Percentiles rank a stretch among this genome's conserved stretches.
These are phyloP conservation scores for Cryptosporidium bovis DNA, from an alignment of 169 alveolate species.

Conservation along the genomic window DNA sequence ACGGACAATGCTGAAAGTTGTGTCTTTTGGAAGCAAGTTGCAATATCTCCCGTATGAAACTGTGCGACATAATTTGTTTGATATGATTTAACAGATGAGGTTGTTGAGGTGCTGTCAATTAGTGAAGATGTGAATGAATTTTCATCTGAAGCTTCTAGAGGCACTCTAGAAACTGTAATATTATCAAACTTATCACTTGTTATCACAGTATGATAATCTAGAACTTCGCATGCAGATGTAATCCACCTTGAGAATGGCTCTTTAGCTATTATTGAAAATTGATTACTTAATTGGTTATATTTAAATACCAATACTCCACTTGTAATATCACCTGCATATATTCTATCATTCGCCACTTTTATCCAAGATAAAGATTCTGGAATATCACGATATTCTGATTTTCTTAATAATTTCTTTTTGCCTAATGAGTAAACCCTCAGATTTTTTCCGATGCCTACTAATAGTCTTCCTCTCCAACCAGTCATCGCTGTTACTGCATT, in stretches of 20 bases:
- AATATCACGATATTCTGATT: slow-evolving; percentile 92
- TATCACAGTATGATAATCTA: slow-evolving; percentile 95
- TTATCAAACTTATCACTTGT: slow-evolving; percentile 95
- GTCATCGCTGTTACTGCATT: slow-evolving; percentile 38
- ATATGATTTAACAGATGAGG: slow-evolving; percentile 24
- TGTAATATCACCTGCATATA: slow-evolving; percentile 94
- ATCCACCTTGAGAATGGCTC: slow-evolving; percentile 95
- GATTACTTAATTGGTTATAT: slow-evolving; percentile 84
- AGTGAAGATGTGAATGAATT: slow-evolving; percentile 12
- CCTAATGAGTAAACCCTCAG: slow-evolving; percentile 97
- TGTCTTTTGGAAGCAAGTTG: slow-evolving; percentile 93
- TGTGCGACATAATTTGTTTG: slow-evolving; percentile 88
- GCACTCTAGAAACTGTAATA: slow-evolving; percentile 88
- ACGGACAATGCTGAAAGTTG: slow-evolving; percentile 88
- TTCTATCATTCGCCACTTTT: slow-evolving; percentile 87
- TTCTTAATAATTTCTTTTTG: slow-evolving; percentile 94
- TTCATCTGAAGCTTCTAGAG: slow-evolving; percentile 75
- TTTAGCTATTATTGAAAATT: slow-evolving; percentile 86
- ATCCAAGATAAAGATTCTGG: slow-evolving; percentile 86
- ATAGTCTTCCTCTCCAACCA: slow-evolving; percentile 66
- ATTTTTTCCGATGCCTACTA: slow-evolving; percentile 34
- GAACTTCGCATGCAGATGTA: slow-evolving; percentile 88
- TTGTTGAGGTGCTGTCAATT: slow-evolving; percentile 1
- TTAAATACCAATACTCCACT: slow-evolving; percentile 93
- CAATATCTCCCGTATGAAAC: slow-evolving; percentile 97